Evolutionary conservation across 2,329 filamentous ascomycete species (phyloP), one percentile per base, ranked within the genome.

Genomic region (Fusarium globosum): DNA sequence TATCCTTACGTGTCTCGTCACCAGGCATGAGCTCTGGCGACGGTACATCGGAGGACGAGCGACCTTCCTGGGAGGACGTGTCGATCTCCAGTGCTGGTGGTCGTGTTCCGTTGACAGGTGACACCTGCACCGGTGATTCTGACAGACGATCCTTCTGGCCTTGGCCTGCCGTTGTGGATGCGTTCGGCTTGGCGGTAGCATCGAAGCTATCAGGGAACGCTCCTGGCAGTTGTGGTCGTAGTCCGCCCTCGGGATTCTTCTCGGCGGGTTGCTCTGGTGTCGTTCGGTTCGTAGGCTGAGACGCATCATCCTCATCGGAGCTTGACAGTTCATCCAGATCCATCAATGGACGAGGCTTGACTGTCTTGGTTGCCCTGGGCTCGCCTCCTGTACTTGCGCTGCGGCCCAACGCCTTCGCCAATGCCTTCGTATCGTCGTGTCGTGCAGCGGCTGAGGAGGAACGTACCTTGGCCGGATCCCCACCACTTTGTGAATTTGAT

Each of bases 301-400:
- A 82, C 71, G 68, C 80, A 74, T 61, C 81, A 41, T 86, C 85
- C 3, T 83, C 83, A 14, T 86, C 86, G 10, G 88, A 88, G 59
- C 87, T 88, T 70, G 93, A 92, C 51, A 93, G 92, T 72, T 93
- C 92, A 77, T 94, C 93, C 18, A 94, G 85, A 61, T 91, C 90
- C 70, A 91, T 86, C 30, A 91, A 89, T 21, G 88, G 84, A 71
- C 90, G 91, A 3, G 90, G 87, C 73, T 78, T 80, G 41, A 73
- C 65, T 9, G 77, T 64, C 80, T 90, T 89, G 65, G 87, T 84
- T 23, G 87, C 88, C 77, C 87, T 89, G 5, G 85, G 77, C 43
- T 89, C 88, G 45, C 79, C 82, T 60, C 80, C 84, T 45, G 80
- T 77, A 60, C 80, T 81, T 15, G 75, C 69, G 62, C 76, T 80